Base-by-base conservation (phyloP, 2,329 filamentous ascomycete genomes). In the Alternaria alternata region DNA sequence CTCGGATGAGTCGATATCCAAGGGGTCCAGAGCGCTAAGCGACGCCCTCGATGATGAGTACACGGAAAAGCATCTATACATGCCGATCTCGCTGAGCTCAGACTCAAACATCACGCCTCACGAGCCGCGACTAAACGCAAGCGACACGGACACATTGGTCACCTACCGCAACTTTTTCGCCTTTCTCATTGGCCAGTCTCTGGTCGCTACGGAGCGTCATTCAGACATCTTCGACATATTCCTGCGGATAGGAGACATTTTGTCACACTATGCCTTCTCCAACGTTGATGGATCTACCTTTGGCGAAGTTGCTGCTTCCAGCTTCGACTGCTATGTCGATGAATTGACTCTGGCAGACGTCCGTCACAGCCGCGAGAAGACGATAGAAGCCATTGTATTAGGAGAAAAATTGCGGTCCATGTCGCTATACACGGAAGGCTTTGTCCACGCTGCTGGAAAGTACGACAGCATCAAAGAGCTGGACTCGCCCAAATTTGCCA, bases 401-500 rank as follows among this genome's bases (percentile, higher is more conserved):
- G 94, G 92, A 57, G 94, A 99, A 80, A 87, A 87, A 38, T 91
- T 98, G 88, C 89, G 89, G 59, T 96, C 87, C 48, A 87, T 90
- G 70, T 85, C 89, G 7, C 85, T 99, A 3, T 98, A 96, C 79
- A 92, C 92, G 59, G 93, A 97, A 78, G 93, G 92, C 0, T 98
- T 97, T 72, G 89, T 93, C 5, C 95, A 98, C 77, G 93, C 90
- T 0, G 93, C 92, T 9, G 95, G 94, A 51, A 96, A 95, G 78
- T 92, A 86, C 64, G 84, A 94, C 60, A 86, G 91, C 20, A 85
- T 93, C 32, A 87, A 93, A 60, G 85, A 88, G 55, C 80, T 93
- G 47, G 86, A 88, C 43, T 89, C 88, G 51, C 87, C 88, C 0
- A 87, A 95, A 48, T 94, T 88, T 76, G 82, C 85, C 26, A 83